Base-by-base conservation (phyloP, 495 filamentous ascomycete species). In the Hyaloscypha hepaticicola region DNA sequence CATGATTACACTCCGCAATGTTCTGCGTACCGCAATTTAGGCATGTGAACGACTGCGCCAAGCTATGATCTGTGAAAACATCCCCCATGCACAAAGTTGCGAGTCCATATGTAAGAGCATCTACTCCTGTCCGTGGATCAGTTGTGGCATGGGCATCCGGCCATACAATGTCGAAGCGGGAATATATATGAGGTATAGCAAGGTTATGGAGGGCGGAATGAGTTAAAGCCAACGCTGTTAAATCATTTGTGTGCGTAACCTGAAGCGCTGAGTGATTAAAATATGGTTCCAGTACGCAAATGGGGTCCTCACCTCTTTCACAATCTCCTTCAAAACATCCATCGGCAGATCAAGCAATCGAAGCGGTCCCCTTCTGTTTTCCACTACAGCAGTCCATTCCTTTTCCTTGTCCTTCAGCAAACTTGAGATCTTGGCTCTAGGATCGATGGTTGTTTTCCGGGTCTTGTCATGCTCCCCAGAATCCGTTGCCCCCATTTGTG, bases 131-230 rank as follows among this genome's bases (percentile, higher is more conserved):
- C 14, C 87, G 82, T 56, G 89, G 84, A 63, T 90, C 87, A 4
- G 84, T 79, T 2, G 84, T 76, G 24, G 82, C 77, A 51, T 83
- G 77, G 6, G 82, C 84, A 67, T 96, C 91, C 0, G 93, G 94
- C 93, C 93, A 98, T 45, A 95, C 88, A 65, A 97, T 96, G 72
- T 96, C 91, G 73, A 98, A 97, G 27, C 91, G 86, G 1, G 90
- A 90, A 74, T 98, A 98, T 70, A 98, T 96, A 60, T 89, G 85
- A 11, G 92, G 92, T 19, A 93, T 88, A 0, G 90, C 86, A 50
- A 98, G 80, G 48, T 79, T 77, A 77, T 96, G 90, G 16, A 98
- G 83, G n/a, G 88, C 84, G 21, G 91, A 93, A 76, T 92, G 91
- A 33, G 91, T 91, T 55, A 92, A 78, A 7, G 93, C 91, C 29